Percentiles rank a stretch among this genome's conserved stretches.
These are phyloP conservation scores for Cladosporium colombiae DNA, from an alignment of 2,329 filamentous ascomycete species.

Conservation along the genomic window DNA sequence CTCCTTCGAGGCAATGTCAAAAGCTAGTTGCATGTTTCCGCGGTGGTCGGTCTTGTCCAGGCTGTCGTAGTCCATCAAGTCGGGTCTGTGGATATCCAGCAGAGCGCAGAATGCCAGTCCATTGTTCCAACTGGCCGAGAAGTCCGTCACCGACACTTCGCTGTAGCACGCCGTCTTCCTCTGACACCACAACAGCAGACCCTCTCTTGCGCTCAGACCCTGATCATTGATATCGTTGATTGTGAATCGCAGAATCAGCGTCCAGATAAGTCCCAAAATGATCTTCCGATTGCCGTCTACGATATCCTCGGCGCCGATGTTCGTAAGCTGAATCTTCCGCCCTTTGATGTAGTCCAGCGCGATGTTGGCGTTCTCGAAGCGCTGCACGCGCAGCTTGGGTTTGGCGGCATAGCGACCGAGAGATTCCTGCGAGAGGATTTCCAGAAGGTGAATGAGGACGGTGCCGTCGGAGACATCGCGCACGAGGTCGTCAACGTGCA, in stretches of 20 bases:
- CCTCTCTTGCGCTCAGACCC: conserved; percentile 96
- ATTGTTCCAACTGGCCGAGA: conserved; percentile 95
- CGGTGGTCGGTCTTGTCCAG: conserved; percentile 92
- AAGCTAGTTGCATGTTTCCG: conserved; percentile 97
- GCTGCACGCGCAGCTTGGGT: conserved; percentile 92
- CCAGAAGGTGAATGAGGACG: conserved; percentile 92
- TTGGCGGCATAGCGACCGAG: conserved; percentile 95
- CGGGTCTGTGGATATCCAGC: conserved; percentile 93
- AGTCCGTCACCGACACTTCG: conserved; percentile 92
- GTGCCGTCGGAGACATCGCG: conserved; percentile 91
- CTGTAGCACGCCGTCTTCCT: conserved; percentile 98
- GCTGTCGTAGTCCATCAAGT: conserved; percentile 94
- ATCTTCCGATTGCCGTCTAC: conserved; percentile 98
- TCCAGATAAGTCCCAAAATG: conserved; percentile 96
- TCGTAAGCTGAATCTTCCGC: conserved; percentile 92
- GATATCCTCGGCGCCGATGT: conserved; percentile 97
- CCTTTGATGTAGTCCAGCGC: conserved; percentile 91
- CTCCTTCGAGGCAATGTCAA: conserved; percentile 92
- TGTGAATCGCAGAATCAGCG: conserved; percentile 93
- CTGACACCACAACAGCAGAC: conserved; percentile 93
- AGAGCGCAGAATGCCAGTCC: conserved; percentile 95
- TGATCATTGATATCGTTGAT: conserved; percentile 99
- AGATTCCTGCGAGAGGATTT: conserved; percentile 91
- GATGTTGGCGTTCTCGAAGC: conserved; percentile 97
- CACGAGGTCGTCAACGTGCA: conserved; percentile 85